Evolutionary conservation across 83 land plant species (phyloP), one percentile per base, ranked within the genome.

Genomic region (Picea engelmannii): DNA sequence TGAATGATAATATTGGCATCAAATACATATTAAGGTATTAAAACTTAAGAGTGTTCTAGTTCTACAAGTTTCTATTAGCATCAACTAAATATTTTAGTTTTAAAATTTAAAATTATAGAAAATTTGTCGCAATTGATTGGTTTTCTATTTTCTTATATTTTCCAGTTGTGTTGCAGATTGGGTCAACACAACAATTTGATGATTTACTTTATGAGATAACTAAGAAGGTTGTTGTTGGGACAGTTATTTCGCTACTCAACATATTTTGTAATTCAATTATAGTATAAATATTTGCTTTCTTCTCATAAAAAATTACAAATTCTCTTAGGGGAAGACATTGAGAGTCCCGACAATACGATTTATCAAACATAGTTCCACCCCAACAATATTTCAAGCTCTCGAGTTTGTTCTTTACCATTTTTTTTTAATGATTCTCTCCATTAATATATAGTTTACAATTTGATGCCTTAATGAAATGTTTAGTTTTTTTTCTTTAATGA

Each of bases 171-270:
- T 64, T 82, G 70, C 89, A 96, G 95, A 92, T 96, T 74, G 96
- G 98, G 63, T 93, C 98, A 23, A 93, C 96, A 44, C 31, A 27
- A 27, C 31, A 27, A 27, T 27, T 92, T 38, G 95, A 92, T 81
- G 80, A 86, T 2, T 77, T 92, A 12, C 78, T 92, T 68, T 82
- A 65, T 62, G 61, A 88, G 52, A 47, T 47, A 86, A 86, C 84
- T 61, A 59, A 88, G 66, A 64, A 87, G 79, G 35, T 85, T 89
- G 91, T 89, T 64, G n/a, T 8, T 71, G 42, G n/a, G 23, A 12
- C 82, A 31, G 62, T 47, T 20, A 17, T 62, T 17, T 62, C 6
- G 4, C 17, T 62, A 17, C 64, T 62, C 64, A 16, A 3, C 13
- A 17, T 62, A 20, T 62, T 38, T 2, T 38, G 5, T 38, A 38